These are phyloP conservation scores for Mallotus nudiflorus DNA, from an alignment of 345 rosid species.

Conservation along the genomic window DNA sequence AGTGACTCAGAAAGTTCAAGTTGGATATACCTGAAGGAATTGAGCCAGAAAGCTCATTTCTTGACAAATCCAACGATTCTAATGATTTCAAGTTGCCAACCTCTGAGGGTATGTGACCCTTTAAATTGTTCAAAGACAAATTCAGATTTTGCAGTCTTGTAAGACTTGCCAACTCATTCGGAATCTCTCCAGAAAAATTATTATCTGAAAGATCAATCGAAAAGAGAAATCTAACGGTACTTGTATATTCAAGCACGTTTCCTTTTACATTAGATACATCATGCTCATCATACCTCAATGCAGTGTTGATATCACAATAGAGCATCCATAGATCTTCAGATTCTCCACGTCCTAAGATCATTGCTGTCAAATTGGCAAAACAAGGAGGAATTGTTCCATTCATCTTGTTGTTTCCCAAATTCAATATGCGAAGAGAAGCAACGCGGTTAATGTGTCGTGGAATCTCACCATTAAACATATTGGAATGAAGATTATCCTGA, in stretches of 20 bases:
- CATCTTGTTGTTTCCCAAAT: conserved; percentile 17
- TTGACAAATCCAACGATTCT: neutral
- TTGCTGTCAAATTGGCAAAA: conserved; percentile 12
- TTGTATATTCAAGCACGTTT: neutral
- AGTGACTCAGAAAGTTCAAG: conserved; percentile 29
- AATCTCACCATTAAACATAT: conserved; percentile 8
- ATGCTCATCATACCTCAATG: conserved; percentile 10
- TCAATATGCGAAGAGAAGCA: conserved; percentile 4
- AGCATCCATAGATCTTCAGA: neutral
- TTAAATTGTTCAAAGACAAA: conserved; percentile 10
- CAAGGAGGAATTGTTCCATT: conserved; percentile 15
- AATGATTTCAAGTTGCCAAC: neutral
- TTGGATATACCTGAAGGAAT: conserved; percentile 28
- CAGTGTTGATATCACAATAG: neutral
- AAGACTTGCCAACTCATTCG: conserved; percentile 23
- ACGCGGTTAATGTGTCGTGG: conserved; percentile 6
- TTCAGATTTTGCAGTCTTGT: conserved; percentile 1
- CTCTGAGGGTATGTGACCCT: neutral
- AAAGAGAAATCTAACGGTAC: conserved; percentile 13
- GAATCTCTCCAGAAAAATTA: conserved; percentile 37
- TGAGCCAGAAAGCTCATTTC: conserved; percentile 4
- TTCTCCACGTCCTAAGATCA: neutral
- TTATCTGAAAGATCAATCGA: conserved; percentile 23
- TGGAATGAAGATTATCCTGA: conserved; percentile 9
- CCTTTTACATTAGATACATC: conserved; percentile 10